Evolutionary conservation across 2,329 filamentous ascomycete species (phyloP).

Genomic region (Pseudocercospora fuligena): DNA sequence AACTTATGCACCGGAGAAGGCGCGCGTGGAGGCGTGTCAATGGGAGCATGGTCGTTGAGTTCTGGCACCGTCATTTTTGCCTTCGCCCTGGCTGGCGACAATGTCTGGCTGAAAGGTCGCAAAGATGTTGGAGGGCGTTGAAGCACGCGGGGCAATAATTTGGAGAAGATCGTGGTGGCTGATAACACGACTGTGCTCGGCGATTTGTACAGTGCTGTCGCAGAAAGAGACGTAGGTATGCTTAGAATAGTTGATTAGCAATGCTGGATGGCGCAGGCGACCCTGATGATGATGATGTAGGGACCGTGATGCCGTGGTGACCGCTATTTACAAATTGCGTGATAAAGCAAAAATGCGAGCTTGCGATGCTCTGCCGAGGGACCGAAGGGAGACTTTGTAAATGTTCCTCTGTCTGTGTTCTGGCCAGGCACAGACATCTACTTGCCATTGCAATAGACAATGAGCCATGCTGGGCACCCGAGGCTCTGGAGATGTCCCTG

Average conservation of each 20-base stretch:
- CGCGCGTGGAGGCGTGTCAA: slow-evolving; percentile 74
- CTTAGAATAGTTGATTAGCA: slow-evolving; percentile 1
- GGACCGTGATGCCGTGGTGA: not conserved
- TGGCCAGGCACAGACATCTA: not conserved
- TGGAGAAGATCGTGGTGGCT: not conserved
- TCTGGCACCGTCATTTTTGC: slow-evolving; percentile 33
- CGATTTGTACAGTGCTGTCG: not conserved
- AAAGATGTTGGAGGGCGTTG: slow-evolving; percentile 2
- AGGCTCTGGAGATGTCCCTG: not conserved
- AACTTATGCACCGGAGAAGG: slow-evolving; percentile 79
- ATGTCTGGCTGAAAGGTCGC: not conserved
- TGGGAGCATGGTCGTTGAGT: slow-evolving; percentile 46
- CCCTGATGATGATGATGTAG: not conserved
- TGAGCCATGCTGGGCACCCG: not conserved
- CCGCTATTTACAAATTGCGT: not conserved
- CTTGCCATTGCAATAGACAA: not conserved
- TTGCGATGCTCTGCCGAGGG: not conserved
- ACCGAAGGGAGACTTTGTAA: not conserved
- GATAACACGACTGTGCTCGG: not conserved
- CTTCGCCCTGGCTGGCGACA: slow-evolving; percentile 1
- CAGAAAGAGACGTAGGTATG: not conserved
- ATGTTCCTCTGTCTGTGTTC: not conserved
- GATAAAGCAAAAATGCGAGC: slow-evolving; percentile 3
- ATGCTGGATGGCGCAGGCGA: not conserved
- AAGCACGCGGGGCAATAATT: not conserved